Evolutionary conservation across 2,329 filamentous ascomycete genomes (phyloP).

Genomic region (Beauveria brongniartii): DNA sequence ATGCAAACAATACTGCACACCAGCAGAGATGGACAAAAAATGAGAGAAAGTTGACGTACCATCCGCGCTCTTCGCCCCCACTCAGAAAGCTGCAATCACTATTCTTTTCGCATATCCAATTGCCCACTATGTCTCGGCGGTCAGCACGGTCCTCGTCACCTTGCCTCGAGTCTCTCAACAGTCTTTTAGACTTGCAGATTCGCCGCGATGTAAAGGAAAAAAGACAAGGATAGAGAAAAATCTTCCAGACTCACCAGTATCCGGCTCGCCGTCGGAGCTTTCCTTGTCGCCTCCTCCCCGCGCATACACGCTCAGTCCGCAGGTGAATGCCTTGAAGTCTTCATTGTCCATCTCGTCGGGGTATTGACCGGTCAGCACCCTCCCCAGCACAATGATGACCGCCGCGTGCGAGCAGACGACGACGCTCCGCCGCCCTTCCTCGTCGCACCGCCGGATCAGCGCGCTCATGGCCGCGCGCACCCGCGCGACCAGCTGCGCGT

Average conservation of each 20-base stretch:
- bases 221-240: not conserved
- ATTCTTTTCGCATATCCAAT: conserved; percentile 73
- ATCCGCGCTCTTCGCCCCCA: conserved; percentile 78
- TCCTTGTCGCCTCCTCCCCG: not conserved
- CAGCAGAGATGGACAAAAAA: not conserved
- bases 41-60: conserved; percentile 45
- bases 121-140: conserved; percentile 40
- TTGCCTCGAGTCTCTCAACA: not conserved
- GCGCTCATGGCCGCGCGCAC: conserved; percentile 60
- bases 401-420: conserved; percentile 87
- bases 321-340: conserved; percentile 81
- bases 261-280: not conserved
- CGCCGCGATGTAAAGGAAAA: not conserved
- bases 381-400: conserved; percentile 75
- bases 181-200: not conserved
- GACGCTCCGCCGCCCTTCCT: conserved; percentile 59
- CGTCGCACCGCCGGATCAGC: conserved; percentile 66
- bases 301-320: conserved; percentile 61
- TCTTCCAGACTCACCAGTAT: conserved; percentile 2
- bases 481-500: conserved; percentile 72
- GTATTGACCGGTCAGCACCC: conserved; percentile 70
- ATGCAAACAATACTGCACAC: not conserved
- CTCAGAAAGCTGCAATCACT: conserved; percentile 79
- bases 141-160: conserved; percentile 22
- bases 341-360: conserved; percentile 63